Evolutionary conservation across 768 basidiomycete genomes (phyloP).

Genomic region (Erythrobasidium yunnanense): DNA sequence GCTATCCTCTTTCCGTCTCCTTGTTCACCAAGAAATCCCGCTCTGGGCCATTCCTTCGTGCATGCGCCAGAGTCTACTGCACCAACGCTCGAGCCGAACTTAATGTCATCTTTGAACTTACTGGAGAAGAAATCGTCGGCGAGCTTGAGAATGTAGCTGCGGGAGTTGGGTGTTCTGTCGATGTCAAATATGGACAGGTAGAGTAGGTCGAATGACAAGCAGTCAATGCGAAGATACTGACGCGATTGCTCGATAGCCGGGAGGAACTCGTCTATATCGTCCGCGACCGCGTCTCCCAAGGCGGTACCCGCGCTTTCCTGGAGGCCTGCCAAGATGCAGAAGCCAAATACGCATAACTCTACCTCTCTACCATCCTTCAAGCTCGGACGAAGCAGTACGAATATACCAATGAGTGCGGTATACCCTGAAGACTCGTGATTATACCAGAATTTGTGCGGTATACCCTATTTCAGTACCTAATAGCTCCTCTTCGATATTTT

Average conservation of each 20-base stretch:
- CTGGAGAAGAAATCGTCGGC: constrained; percentile 28
- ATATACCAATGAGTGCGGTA: too few species aligned
- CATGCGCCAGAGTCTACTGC: constrained; percentile 14
- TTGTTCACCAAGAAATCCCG: constrained; percentile 13
- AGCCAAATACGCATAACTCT: constrained; percentile 10
- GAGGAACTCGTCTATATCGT: constrained; percentile 27
- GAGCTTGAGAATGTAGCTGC: constrained; percentile 14
- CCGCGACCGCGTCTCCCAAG: constrained; percentile 14
- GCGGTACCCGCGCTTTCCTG: constrained; percentile 15
- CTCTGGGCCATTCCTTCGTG: constrained; percentile 19
- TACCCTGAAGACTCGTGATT: too few species aligned
- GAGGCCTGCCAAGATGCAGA: constrained; percentile 31
- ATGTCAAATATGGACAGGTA: constrained; percentile 29
- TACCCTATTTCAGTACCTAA: too few species aligned
- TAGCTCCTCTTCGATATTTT: too few species aligned
- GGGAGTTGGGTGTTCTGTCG: constrained; percentile 23
- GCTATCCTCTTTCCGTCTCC: constrained; percentile 12
- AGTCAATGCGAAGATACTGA: neutral
- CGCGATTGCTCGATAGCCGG: neutral
- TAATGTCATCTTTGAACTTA: constrained; percentile 27
- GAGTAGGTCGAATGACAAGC: constrained; percentile 12
- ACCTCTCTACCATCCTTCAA: neutral
- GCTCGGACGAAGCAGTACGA: too few species aligned
- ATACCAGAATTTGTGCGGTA: too few species aligned
- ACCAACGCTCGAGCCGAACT: neutral